Evolutionary conservation across 768 basidiomycete species (phyloP).

Genomic region (Suillus decipiens): DNA sequence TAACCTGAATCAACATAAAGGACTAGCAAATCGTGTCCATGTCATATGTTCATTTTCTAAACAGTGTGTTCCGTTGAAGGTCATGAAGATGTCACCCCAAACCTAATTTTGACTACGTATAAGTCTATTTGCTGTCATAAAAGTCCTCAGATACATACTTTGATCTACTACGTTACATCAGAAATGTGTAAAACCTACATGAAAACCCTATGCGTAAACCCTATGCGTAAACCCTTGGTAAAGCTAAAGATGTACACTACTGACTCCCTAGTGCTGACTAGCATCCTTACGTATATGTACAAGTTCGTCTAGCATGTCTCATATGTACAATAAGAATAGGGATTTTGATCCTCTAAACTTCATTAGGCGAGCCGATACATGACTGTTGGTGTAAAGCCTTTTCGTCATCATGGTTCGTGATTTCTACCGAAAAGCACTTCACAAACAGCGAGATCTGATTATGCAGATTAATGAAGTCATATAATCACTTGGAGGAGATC

Average conservation of each 20-base stretch:
- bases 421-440: constrained; percentile 28
- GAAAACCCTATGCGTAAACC: no score
- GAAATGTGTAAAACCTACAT: no score
- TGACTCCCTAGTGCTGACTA: background rate
- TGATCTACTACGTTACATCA: background rate
- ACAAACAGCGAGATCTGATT: constrained; percentile 33
- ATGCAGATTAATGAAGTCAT: constrained; percentile 6
- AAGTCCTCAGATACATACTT: background rate
- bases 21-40: background rate
- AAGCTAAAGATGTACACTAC: background rate
- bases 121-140: background rate
- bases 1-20: no score
- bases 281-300: no score
- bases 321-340: constrained; percentile 19
- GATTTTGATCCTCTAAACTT: constrained; percentile 21
- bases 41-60: background rate
- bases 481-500: background rate
- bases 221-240: no score
- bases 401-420: constrained; percentile 22
- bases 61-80: background rate
- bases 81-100: background rate
- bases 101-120: background rate
- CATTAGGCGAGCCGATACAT: constrained; percentile 13
- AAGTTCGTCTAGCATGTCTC: constrained; percentile 6
- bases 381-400: constrained; percentile 15